A percentile compares a stretch with the other conserved stretches of the same genome.
These are phyloP conservation scores for Curvularia lunata DNA, from an alignment of 2,329 filamentous ascomycete genomes.

Conservation along the genomic window DNA sequence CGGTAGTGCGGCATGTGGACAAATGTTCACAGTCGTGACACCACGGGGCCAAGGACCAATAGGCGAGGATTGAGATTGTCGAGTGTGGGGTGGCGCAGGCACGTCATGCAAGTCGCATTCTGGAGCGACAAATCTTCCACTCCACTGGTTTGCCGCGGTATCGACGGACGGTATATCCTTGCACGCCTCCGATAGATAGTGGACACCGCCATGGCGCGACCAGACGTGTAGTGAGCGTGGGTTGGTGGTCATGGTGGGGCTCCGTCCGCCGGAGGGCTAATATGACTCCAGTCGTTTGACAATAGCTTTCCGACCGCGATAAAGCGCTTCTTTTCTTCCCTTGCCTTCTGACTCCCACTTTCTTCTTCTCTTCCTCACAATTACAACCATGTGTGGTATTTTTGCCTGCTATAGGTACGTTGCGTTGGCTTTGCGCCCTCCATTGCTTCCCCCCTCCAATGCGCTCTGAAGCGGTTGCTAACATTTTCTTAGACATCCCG, in stretches of 20 bases:
- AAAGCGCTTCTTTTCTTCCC: slow-evolving; percentile 9
- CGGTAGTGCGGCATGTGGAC: background rate
- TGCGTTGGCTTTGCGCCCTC: slow-evolving; percentile 18
- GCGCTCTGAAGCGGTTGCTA: background rate
- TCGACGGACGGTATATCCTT: slow-evolving; percentile 8
- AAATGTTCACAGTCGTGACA: background rate
- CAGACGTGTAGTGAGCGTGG: slow-evolving; percentile 9
- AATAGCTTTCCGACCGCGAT: slow-evolving; percentile 29
- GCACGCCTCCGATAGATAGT: slow-evolving; percentile 6
- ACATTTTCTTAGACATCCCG: slow-evolving; percentile 68
- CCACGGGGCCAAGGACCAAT: slow-evolving; percentile 22
- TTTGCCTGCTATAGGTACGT: slow-evolving; percentile 88
- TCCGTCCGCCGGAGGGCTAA: slow-evolving; percentile 27
- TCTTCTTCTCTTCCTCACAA: slow-evolving; percentile 14
- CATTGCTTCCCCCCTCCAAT: slow-evolving; percentile 30
- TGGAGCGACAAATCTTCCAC: slow-evolving; percentile 6
- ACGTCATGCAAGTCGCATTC: slow-evolving; percentile 6
- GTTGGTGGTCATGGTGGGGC: slow-evolving; percentile 9
- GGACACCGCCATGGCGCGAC: slow-evolving; percentile 7
- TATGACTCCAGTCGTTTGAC: slow-evolving; percentile 31
- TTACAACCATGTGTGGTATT: slow-evolving; percentile 85
- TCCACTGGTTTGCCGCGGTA: slow-evolving; percentile 16
- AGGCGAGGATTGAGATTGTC: slow-evolving; percentile 12
- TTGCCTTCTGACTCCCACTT: slow-evolving; percentile 11
- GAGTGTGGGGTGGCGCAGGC: slow-evolving; percentile 15